Evolutionary conservation across 2,329 filamentous ascomycete genomes (phyloP).

Genomic region (Diaporthe helianthi): DNA sequence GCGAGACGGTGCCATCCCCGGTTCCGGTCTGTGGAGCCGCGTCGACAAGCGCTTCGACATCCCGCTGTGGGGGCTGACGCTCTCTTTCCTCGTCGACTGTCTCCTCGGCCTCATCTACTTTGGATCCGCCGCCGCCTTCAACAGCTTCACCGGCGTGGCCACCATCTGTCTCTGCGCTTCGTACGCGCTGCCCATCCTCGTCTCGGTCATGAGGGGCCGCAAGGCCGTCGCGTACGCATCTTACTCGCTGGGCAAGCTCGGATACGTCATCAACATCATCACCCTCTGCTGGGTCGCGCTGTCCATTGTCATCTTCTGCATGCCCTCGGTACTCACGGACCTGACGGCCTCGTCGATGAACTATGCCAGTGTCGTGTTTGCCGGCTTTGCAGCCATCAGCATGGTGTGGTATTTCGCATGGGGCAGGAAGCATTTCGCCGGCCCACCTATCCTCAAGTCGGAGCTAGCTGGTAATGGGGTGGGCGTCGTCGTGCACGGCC

Average conservation of each 20-base stretch:
- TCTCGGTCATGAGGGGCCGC: constrained; percentile 72
- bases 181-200: constrained; percentile 78
- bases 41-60: constrained; percentile 73
- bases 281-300: constrained; percentile 76
- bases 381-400: constrained; percentile 66
- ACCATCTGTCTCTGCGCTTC: constrained; percentile 80
- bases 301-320: constrained; percentile 76
- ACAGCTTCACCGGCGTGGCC: constrained; percentile 80
- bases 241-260: constrained; percentile 74
- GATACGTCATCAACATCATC: constrained; percentile 70
- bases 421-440: constrained; percentile 69
- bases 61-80: constrained; percentile 71
- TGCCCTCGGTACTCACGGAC: constrained; percentile 68
- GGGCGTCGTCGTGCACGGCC: neutral
- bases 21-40: constrained; percentile 68
- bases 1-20: constrained; percentile 76
- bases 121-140: constrained; percentile 78
- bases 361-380: constrained; percentile 71
- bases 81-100: constrained; percentile 73
- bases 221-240: constrained; percentile 69
- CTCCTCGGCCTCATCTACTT: constrained; percentile 81
- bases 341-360: constrained; percentile 66
- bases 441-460: constrained; percentile 53
- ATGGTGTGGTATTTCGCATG: constrained; percentile 68
- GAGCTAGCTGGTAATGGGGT: constrained; percentile 28